phyloP scores from a whole-genome alignment of 352 stramenopile species.

The Phytopythium montanum region DNA sequence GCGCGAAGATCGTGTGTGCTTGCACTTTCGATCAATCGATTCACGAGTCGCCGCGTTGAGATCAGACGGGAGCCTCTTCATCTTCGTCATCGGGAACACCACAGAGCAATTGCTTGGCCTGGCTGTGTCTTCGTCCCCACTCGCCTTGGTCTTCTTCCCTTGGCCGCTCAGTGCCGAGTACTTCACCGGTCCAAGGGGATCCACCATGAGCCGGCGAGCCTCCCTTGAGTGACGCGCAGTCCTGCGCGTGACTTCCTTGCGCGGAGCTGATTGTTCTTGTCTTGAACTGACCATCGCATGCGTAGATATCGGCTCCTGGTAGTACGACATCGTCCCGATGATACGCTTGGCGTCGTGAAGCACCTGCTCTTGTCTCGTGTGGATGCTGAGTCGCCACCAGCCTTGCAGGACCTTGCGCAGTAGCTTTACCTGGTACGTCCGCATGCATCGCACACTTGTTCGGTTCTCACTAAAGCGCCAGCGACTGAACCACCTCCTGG shows the following conservation, averaged over 20 bases:
- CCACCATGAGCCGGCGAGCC: not conserved
- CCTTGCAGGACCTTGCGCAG: constrained; percentile 5
- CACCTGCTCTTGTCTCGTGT: constrained; percentile 30
- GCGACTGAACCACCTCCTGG: not conserved
- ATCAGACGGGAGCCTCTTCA: not conserved
- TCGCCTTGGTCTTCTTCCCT: not conserved
- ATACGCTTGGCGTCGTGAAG: constrained; percentile 19
- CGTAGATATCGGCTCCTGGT: not conserved
- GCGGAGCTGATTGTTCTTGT: not conserved
- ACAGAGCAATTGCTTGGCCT: not conserved
- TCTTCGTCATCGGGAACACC: not conserved
- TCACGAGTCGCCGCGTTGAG: not conserved
- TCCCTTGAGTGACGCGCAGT: not conserved
- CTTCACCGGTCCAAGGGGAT: not conserved
- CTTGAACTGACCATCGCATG: not conserved
- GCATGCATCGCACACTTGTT: not conserved
- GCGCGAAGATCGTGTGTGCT: not conserved
- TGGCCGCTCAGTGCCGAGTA: not conserved
- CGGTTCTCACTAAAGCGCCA: constrained; percentile 2
- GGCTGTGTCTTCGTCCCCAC: not conserved
- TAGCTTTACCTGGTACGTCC: constrained; percentile 2
- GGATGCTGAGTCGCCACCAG: constrained; percentile 30
- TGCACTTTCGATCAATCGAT: not conserved
- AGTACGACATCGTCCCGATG: constrained; percentile 2
- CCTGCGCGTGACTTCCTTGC: not conserved